A percentile compares a stretch with the other conserved stretches of the same genome.
These are phyloP conservation scores for Pseudotulostoma volvatum DNA, from an alignment of 495 filamentous ascomycete species.

Conservation along the genomic window DNA sequence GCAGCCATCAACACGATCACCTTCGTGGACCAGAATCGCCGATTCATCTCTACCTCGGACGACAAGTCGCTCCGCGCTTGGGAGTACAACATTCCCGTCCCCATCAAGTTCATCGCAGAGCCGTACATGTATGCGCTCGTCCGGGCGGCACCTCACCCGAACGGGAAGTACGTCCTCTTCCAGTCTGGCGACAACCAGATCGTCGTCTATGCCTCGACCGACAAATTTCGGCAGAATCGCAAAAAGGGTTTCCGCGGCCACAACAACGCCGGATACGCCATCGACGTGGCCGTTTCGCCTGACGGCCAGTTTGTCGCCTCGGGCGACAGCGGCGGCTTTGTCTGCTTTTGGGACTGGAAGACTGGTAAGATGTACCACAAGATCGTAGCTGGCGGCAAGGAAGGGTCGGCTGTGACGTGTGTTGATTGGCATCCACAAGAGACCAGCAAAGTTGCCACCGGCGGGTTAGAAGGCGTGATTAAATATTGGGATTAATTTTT, in stretches of 20 bases:
- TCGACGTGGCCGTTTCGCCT: conserved; percentile 74
- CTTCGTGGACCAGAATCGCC: conserved; percentile 83
- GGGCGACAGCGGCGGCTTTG: conserved; percentile 72
- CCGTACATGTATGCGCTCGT: conserved; percentile 93
- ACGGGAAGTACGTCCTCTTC: conserved; percentile 82
- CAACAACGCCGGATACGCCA: conserved; percentile 85
- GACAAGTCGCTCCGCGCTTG: conserved; percentile 91
- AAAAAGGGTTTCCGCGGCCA: conserved; percentile 95
- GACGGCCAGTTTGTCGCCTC: conserved; percentile 77
- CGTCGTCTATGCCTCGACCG: conserved; percentile 79
- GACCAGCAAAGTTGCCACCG: conserved; percentile 82
- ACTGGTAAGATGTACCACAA: conserved; percentile 97
- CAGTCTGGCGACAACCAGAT: conserved; percentile 92
- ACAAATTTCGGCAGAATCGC: conserved; percentile 91
- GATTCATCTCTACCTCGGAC: conserved; percentile 95
- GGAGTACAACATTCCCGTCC: conserved; percentile 93
- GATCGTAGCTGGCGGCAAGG: conserved; percentile 53
- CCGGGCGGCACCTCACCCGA: conserved; percentile 64
- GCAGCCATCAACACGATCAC: conserved; percentile 96
- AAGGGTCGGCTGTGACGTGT: conserved; percentile 55
- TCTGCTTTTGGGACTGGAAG: conserved; percentile 99
- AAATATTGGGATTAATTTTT: conserved; percentile 78
- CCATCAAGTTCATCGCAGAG: conserved; percentile 82
- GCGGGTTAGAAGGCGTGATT: conserved; percentile 73
- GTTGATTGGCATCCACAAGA: conserved; percentile 91